These are phyloP conservation scores for Hypoxylon fragiforme DNA, from an alignment of 495 filamentous ascomycete species.

Conservation along the genomic window DNA sequence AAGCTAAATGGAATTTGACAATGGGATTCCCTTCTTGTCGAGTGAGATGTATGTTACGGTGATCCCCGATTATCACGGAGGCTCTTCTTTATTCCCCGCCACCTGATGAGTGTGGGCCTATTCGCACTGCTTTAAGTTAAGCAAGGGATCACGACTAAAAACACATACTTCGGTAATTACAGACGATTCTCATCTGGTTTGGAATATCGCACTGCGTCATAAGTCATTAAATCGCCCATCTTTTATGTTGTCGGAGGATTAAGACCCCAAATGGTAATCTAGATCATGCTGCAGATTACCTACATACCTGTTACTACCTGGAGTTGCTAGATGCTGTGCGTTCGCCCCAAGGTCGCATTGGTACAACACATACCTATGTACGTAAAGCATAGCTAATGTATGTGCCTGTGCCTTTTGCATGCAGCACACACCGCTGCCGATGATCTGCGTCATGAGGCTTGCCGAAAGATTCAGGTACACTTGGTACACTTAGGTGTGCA, in stretches of 20 bases:
- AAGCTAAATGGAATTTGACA: no score
- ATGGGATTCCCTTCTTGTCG: background rate
- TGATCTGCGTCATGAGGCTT: conserved; percentile 24
- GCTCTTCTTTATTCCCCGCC: background rate
- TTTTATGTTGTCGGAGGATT: no score
- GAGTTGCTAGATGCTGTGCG: background rate
- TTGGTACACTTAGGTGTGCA: background rate
- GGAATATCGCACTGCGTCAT: no score
- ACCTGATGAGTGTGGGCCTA: no score
- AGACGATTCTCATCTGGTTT: conserved; percentile 3
- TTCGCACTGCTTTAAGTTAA: no score
- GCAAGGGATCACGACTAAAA: no score
- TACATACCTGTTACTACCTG: no score
- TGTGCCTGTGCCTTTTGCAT: conserved; percentile 5
- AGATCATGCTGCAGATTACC: conserved; percentile 13
- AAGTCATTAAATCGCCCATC: no score
- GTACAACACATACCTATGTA: no score
- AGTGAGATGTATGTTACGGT: conserved; percentile 6
- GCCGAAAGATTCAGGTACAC: background rate
- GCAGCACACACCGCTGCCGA: conserved; percentile 10
- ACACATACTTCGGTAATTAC: no score
- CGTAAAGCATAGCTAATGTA: no score
- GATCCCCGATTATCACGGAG: background rate
- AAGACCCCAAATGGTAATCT: no score
- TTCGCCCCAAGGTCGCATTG: conserved; percentile 14